Evolutionary conservation across 2,329 filamentous ascomycete species (phyloP).

Genomic region (Byssoonygena ceratinophila): DNA sequence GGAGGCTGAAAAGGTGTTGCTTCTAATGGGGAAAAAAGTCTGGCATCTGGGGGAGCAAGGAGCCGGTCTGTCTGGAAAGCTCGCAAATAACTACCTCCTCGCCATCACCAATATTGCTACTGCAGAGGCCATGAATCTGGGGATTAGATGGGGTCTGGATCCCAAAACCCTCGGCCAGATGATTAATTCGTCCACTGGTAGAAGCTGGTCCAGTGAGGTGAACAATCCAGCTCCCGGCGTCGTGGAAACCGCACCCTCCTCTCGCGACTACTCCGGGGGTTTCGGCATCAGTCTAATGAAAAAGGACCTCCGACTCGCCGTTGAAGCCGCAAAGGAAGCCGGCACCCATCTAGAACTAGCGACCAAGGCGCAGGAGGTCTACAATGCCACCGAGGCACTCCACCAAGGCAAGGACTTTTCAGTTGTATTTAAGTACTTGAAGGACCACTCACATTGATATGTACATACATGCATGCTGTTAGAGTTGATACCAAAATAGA

Average conservation of each 20-base stretch:
- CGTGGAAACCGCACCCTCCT: slow-evolving; percentile 62
- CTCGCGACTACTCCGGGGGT: slow-evolving; percentile 63
- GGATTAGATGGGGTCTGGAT: slow-evolving; percentile 52
- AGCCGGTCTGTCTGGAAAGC: slow-evolving; percentile 76
- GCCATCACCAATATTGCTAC: slow-evolving; percentile 80
- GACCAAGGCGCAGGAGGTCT: slow-evolving; percentile 53
- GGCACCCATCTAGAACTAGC: slow-evolving; percentile 57
- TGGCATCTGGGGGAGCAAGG: slow-evolving; percentile 79
- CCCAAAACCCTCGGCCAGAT: slow-evolving; percentile 63
- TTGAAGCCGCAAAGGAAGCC: slow-evolving; percentile 59
- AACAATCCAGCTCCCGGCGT: slow-evolving; percentile 93
- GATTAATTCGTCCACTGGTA: slow-evolving; percentile 89
- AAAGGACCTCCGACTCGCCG: slow-evolving; percentile 65
- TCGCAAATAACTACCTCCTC: slow-evolving; percentile 94
- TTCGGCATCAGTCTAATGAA: slow-evolving; percentile 70
- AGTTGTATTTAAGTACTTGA: slow-evolving; percentile 63
- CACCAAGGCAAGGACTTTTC: slow-evolving; percentile 68
- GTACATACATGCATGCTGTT: no score
- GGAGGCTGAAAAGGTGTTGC: slow-evolving; percentile 57
- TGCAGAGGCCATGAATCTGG: slow-evolving; percentile 57
- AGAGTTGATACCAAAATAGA: background rate
- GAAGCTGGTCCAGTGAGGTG: slow-evolving; percentile 88
- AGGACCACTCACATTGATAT: slow-evolving; percentile 21
- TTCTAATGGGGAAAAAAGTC: slow-evolving; percentile 75
- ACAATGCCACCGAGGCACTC: slow-evolving; percentile 53